A percentile compares a stretch with the other conserved stretches of the same genome.
Conservation (phyloP, 148 eudicot species). For the Nepenthes gracilis region DNA sequence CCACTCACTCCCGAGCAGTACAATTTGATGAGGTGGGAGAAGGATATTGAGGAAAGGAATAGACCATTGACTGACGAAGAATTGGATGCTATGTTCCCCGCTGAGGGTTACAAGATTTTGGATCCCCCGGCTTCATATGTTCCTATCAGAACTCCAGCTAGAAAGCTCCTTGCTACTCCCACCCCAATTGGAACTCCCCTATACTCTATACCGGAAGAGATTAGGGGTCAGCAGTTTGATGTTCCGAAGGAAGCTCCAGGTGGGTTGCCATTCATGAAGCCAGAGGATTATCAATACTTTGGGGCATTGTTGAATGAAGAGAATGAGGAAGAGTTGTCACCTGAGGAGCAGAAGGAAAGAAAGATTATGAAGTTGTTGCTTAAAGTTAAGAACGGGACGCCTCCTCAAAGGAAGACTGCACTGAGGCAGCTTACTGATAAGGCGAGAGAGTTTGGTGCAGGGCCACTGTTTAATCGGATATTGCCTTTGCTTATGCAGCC, state of each 20-base stretch:
- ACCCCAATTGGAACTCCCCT: conserved; percentile 85
- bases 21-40: conserved; percentile 90
- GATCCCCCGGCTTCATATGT: conserved; percentile 85
- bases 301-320: conserved; percentile 68
- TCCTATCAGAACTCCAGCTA: conserved; percentile 88
- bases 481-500: conserved; percentile 97
- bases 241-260: conserved; percentile 78
- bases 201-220: conserved; percentile 79
- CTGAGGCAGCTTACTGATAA: conserved; percentile 88
- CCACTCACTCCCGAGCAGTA: conserved; percentile 83
- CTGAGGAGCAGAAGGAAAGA: conserved; percentile 89
- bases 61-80: conserved; percentile 93
- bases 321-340: conserved; percentile 75
- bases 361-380: conserved; percentile 88
- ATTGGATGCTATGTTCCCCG: conserved; percentile 83
- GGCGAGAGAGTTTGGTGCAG: conserved; percentile 95
- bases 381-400: conserved; percentile 96
- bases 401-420: conserved; percentile 96
- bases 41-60: conserved; percentile 89
- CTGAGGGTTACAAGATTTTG: conserved; percentile 83
- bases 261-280: conserved; percentile 84
- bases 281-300: conserved; percentile 82
- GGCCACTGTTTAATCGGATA: conserved; percentile 77
- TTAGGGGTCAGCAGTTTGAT: conserved; percentile 80
- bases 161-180: conserved; percentile 96